Conservation (phyloP, 2,329 filamentous ascomycete genomes). For the Graphiopsis chlorocephala region DNA sequence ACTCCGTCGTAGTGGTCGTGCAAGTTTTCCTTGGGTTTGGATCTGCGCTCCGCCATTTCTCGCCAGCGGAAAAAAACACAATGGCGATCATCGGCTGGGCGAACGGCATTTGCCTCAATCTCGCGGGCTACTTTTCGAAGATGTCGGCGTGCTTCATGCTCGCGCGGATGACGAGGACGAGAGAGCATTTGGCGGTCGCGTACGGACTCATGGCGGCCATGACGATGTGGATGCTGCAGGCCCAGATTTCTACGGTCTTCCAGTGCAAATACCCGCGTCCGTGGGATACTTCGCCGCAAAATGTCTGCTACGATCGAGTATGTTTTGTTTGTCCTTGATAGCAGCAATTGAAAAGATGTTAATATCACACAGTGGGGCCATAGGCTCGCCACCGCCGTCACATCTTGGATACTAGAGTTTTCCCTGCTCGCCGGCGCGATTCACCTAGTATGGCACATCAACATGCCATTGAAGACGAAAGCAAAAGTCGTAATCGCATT, state of each 20-base stretch:
- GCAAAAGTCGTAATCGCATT: constrained; percentile 26
- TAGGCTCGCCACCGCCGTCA: constrained; percentile 21
- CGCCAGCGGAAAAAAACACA: constrained; percentile 2
- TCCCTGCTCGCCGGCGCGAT: constrained; percentile 23
- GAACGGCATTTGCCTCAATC: constrained; percentile 20
- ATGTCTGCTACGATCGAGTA: constrained; percentile 21
- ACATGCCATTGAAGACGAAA: constrained; percentile 27
- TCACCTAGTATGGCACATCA: constrained; percentile 27
- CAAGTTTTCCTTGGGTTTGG: constrained; percentile 27
- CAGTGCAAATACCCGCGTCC: constrained; percentile 26
- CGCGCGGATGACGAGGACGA: constrained; percentile 24
- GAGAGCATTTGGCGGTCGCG: constrained; percentile 21
- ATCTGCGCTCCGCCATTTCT: constrained; percentile 1
- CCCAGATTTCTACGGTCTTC: constrained; percentile 21
- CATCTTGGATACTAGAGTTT: constrained; percentile 24
- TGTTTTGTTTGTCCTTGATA: background rate
- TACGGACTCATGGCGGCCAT: constrained; percentile 21
- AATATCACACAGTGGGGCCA: constrained; percentile 16
- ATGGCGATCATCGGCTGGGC: constrained; percentile 23
- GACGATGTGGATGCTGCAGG: constrained; percentile 21
- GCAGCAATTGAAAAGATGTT: background rate
- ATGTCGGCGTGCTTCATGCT: constrained; percentile 29
- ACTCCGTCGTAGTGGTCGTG: constrained; percentile 21
- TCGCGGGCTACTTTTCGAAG: constrained; percentile 23
- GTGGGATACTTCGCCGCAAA: constrained; percentile 21